Percentiles rank a stretch among this genome's conserved stretches.
phyloP scores from a whole-genome alignment of 2,329 filamentous ascomycete genomes.

The Colletotrichum sp. region DNA sequence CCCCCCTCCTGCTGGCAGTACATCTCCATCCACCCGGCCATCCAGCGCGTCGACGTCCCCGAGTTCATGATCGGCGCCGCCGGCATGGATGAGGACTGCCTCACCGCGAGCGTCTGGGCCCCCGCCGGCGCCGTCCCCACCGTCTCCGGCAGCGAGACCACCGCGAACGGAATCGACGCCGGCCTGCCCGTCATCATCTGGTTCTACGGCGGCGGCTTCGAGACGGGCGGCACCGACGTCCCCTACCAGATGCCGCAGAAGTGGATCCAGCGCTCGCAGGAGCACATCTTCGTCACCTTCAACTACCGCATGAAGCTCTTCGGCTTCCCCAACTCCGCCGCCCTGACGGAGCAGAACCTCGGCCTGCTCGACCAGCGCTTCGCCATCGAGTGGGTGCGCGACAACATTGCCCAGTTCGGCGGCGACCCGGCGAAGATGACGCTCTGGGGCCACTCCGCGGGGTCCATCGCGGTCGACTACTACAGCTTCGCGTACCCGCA shows the following conservation, averaged over 20 bases:
- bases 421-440: slow-evolving; percentile 50
- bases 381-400: slow-evolving; percentile 54
- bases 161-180: background rate
- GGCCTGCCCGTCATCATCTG: slow-evolving; percentile 22
- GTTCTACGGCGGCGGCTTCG: slow-evolving; percentile 31
- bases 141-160: background rate
- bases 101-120: slow-evolving; percentile 57
- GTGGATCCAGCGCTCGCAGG: slow-evolving; percentile 30
- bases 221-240: slow-evolving; percentile 27
- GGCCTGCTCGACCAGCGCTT: slow-evolving; percentile 58
- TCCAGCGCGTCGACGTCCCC: slow-evolving; percentile 13
- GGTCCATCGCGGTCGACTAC: slow-evolving; percentile 39
- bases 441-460: slow-evolving; percentile 53
- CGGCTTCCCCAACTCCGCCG: slow-evolving; percentile 33
- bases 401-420: slow-evolving; percentile 55
- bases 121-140: slow-evolving; percentile 1
- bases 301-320: slow-evolving; percentile 35
- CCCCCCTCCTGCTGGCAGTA: slow-evolving; percentile 18
- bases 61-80: slow-evolving; percentile 19
- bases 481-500: slow-evolving; percentile 44
- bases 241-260: slow-evolving; percentile 29
- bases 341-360: slow-evolving; percentile 41
- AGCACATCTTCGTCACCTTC: slow-evolving; percentile 32
- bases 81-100: slow-evolving; percentile 59
- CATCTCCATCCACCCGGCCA: slow-evolving; percentile 16